Base-by-base conservation (phyloP, 2,329 filamentous ascomycete genomes). In the Westerdykella aurantiaca region DNA sequence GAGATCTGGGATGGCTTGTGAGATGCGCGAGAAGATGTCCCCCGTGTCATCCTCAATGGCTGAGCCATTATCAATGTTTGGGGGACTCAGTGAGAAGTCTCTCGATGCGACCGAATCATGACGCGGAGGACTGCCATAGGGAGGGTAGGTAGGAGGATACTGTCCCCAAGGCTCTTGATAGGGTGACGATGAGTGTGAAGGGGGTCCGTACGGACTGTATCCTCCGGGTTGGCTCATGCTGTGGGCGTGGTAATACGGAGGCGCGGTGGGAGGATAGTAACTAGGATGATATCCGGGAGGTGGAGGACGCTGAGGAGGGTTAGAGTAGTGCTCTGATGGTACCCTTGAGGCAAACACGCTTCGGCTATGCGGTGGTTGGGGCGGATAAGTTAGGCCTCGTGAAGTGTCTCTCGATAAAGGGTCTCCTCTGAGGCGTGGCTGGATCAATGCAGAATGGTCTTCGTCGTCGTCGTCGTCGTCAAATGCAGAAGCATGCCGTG, bases 241-340 rank as follows among this genome's bases (percentile, higher is more conserved):
- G 51, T 63, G 57, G 16, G 10, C 22, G 42, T 59, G 60, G 48
- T 66, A 65, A 43, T 64, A 60, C 34, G 63, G 62, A 45, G 64
- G 60, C 47, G 63, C 60, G 42, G 56, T 45, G 11, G 63, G 58
- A 41, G 55, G 57, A 49, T 66, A 66, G 51, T 65, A 65, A 39
- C 63, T 55, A 23, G 59, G 63, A 52, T 66, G 63, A 48, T 69
- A 67, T 18, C 58, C 57, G 23, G 60, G 53, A 88, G 71, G 73
- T 88, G 49, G 77, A 81, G 64, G 84, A 89, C 77, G 81, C 89
- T 61, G 75, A 90, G 50, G 80, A 88, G 58, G 73, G 77, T 53
- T 77, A 69, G 53, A 48, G 52, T 67, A 67, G 46, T 58, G 51
- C 45, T 67, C 63, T 21, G 53, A 46, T 47, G 64, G 64, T 33